Base-by-base conservation (phyloP, 1,284 basidiomycete genomes). In the Ustilago bromivora region DNA sequence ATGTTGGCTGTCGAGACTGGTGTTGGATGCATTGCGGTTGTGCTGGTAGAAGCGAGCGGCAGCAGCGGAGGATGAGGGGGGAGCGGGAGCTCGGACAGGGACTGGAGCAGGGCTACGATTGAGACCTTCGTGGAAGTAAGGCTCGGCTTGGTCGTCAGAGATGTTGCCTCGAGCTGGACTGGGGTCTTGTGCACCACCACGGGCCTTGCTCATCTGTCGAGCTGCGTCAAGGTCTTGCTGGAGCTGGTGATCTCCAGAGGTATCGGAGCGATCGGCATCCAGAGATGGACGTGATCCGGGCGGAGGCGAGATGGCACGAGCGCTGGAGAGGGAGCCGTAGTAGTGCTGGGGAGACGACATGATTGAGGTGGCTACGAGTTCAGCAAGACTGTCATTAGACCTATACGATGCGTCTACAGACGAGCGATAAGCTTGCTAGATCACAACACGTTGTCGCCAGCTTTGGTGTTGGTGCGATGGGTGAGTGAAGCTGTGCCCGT, bases 191-290 rank as follows among this genome's bases (percentile, higher is more conserved):
- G 23, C 23, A 34, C 23, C 60, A 32, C 67, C 53, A 23, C 82
- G 66, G 5, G 81, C 83, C 46, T 78, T 76, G 71, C 80, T 83
- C 82, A 85, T 82, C 62, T 81, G 81, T n/a, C 84, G 61, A 10
- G 84, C 84, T 12, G 83, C 82, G 63, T 85, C 84, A 49, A 84
- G 66, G 53, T 85, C 84, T 32, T 83, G 83, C 47, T 82, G 75
- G 28, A 84, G 72, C 64, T 85, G 84, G 15, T 77, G 67, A 31
- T 81, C 78, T 28, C 68, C 66, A 17, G 76, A 66, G 32, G 43
- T 36, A 28, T 53, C 60, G n/a, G 17, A 43, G n/a, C 69, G 63
- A 6, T 57, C 28, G 43, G 5, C 41, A 15, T 75, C 68, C 9
- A 62, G 54, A 46, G 57, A 19, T 8, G 66, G 53, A 6, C 68